phyloP scores from a whole-genome alignment of 768 basidiomycete genomes.

The Sarcodon aspratus region DNA sequence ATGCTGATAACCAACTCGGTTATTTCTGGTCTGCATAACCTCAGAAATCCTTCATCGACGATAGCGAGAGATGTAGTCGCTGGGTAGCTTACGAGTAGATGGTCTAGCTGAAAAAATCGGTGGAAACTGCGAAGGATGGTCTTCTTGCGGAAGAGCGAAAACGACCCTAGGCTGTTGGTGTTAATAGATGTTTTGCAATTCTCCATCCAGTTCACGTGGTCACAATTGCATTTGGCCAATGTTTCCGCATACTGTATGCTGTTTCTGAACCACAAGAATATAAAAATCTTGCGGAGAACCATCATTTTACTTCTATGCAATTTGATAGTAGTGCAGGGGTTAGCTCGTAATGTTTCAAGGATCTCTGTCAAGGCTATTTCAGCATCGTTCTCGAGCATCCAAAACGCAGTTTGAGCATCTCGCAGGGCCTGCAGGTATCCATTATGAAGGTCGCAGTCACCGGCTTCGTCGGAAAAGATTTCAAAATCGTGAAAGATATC shows the following conservation, averaged over 20 bases:
- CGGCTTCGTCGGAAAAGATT: constrained; percentile 13
- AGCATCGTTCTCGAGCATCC: constrained; percentile 29
- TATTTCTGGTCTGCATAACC: constrained; percentile 18
- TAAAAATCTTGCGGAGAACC: constrained; percentile 35
- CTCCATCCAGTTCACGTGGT: constrained; percentile 1
- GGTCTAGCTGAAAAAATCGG: constrained; percentile 15
- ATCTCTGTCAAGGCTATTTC: constrained; percentile 27
- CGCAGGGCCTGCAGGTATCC: constrained; percentile 24
- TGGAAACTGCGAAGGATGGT: constrained; percentile 13
- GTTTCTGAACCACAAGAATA: constrained; percentile 50
- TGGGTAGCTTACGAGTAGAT: background rate
- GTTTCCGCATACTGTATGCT: constrained; percentile 32
- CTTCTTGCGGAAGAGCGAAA: background rate
- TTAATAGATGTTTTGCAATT: background rate
- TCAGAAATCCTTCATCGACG: constrained; percentile 32
- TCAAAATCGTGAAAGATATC: constrained; percentile 35
- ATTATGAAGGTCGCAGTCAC: constrained; percentile 7
- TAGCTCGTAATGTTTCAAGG: background rate
- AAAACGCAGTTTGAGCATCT: constrained; percentile 33
- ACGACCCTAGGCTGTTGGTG: background rate
- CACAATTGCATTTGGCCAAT: constrained; percentile 9
- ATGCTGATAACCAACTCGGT: constrained; percentile 46
- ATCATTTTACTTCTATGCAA: constrained; percentile 21
- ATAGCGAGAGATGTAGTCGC: constrained; percentile 8
- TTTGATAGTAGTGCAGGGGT: constrained; percentile 8